A percentile compares a stretch with the other conserved stretches of the same genome.
These are phyloP conservation scores for Aspergillus cavernicola DNA, from an alignment of 495 filamentous ascomycete species.

Conservation along the genomic window DNA sequence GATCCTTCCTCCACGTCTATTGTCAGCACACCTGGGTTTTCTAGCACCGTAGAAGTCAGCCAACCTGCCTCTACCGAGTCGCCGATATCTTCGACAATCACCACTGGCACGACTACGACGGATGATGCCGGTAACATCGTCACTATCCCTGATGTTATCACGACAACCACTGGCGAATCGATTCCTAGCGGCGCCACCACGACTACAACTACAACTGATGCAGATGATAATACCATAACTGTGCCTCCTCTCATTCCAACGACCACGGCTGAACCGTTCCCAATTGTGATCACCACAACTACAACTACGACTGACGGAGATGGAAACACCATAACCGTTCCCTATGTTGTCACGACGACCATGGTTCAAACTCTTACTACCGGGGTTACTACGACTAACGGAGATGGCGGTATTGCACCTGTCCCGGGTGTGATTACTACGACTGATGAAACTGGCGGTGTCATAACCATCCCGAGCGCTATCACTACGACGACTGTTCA, in stretches of 20 bases:
- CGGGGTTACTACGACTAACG: not conserved
- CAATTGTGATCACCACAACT: not conserved
- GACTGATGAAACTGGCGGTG: not conserved
- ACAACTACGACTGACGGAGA: not conserved
- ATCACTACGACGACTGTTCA: not conserved
- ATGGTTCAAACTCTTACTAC: not conserved
- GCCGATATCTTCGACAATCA: not conserved
- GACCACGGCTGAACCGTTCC: not conserved
- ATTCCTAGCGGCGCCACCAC: not conserved
- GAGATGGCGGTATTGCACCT: not conserved
- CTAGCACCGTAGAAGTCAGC: not conserved
- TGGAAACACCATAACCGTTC: not conserved
- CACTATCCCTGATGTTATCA: not conserved
- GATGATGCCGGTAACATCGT: not conserved
- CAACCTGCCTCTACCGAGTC: not conserved
- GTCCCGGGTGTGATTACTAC: not conserved
- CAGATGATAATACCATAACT: not conserved
- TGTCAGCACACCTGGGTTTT: not conserved
- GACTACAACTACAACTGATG: not conserved
- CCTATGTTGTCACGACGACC: not conserved
- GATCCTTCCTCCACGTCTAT: not conserved
- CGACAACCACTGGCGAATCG: not conserved
- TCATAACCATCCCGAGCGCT: not conserved
- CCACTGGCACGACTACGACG: not conserved
- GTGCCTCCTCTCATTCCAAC: not conserved